Base-by-base conservation (phyloP, 805 yeast species). In the Candida pseudofarinosa region DNA sequence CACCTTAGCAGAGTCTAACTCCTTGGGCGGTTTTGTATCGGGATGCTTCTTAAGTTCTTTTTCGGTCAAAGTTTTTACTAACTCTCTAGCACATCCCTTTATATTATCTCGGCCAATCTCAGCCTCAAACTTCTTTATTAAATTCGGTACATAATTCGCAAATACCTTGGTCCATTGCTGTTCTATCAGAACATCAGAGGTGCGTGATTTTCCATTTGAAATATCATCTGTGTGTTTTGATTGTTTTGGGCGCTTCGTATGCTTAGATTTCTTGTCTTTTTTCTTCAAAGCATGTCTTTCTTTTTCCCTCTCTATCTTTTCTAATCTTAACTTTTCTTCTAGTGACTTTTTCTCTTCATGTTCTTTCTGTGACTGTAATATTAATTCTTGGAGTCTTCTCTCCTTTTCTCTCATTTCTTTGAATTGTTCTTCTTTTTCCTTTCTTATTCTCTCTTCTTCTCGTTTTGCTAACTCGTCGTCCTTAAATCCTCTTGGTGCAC, bases 121-220 rank as follows among this genome's bases (percentile, higher is more conserved):
- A 2, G 69, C 58, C 49, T 79, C 83, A 59, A 84, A 79, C 50
- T 77, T 79, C 49, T 81, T 80, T 42, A 90, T 71, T 55, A 85
- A 62, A 54, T 89, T 88, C 7, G 97, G 97, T 8, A 91, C 85
- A 51, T 79, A 71, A 13, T 73, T 63, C 1, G 97, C 97, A 58
- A 91, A 79, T 26, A 69, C 50, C 33, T 56, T 59, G 4, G 63
- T 69, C 81, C 81, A 76, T 39, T 55, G 56, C 10, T 50, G 47
- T 31, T 64, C 71, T 2, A 49, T 19, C 4, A 48, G 37, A 10
- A 36, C 44, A 14, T 40, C 38, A 6, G 48, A 30, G n/a, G 41
- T 23, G 16, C 44, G 20, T n/a, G 39, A 13, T 7, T 6, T 10
- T 6, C 28, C 28, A 23, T 23, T 23, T n/a, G 34, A 32, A 7